Conservation (phyloP, 352 stramenopile species). For the Phytopythium delawarense region DNA sequence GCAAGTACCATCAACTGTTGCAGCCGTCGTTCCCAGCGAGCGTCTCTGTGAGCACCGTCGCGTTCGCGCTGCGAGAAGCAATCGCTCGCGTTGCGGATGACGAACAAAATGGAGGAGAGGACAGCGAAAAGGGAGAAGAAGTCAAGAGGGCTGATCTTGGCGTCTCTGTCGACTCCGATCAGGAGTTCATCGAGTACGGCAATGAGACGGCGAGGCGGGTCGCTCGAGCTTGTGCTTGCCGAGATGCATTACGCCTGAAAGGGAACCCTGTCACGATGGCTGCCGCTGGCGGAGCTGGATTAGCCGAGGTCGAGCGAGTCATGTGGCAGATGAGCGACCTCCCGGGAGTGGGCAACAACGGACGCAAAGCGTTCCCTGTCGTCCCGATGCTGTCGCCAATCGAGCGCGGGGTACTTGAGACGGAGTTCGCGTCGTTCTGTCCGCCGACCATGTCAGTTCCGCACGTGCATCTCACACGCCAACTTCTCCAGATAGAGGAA, state of each 20-base stretch:
- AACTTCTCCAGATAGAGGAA: conserved; percentile 59
- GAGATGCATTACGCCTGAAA: conserved; percentile 12
- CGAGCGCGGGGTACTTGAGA: conserved; percentile 52
- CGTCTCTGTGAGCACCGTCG: conserved; percentile 39
- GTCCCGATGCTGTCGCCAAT: conserved; percentile 23
- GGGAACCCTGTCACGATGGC: conserved; percentile 23
- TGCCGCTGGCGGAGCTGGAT: conserved; percentile 7
- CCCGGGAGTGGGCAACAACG: conserved; percentile 61
- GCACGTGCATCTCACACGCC: conserved; percentile 49
- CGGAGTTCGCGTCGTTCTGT: conserved; percentile 48
- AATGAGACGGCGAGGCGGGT: conserved; percentile 36
- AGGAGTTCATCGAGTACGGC: conserved; percentile 48
- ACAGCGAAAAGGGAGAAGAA: conserved; percentile 8
- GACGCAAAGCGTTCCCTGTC: conserved; percentile 53
- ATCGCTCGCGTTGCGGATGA: neutral
- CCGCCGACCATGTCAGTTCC: conserved; percentile 9
- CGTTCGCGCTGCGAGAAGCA: conserved; percentile 52
- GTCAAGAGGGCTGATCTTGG: neutral
- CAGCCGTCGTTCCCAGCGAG: conserved; percentile 37
- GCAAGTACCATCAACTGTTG: conserved; percentile 35
- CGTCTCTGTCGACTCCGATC: conserved; percentile 1
- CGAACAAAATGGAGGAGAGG: neutral
- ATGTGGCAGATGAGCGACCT: conserved; percentile 61
- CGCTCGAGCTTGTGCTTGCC: conserved; percentile 15
- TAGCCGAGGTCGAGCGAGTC: conserved; percentile 48